Evolutionary conservation across 83 land plant species (phyloP).

Genomic region (Picea abies): DNA sequence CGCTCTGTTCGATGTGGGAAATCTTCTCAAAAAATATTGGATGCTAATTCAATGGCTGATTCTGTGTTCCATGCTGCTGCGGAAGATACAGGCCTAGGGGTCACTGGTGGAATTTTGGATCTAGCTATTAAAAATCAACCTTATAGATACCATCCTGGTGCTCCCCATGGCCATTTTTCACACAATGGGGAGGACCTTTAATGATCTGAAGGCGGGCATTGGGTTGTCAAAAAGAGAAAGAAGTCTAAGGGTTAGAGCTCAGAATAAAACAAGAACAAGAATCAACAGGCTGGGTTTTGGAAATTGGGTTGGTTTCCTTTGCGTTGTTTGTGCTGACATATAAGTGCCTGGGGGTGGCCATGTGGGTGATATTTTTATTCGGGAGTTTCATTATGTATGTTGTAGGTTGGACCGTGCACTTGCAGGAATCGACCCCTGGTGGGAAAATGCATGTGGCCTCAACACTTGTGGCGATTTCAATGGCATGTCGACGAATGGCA

Average conservation of each 20-base stretch:
- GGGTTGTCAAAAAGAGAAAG: background rate
- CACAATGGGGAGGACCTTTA: conserved; percentile 38
- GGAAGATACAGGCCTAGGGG: conserved; percentile 43
- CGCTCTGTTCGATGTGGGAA: conserved; percentile 54
- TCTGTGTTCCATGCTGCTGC: conserved; percentile 84
- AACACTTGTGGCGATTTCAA: conserved; percentile 2
- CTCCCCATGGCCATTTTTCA: conserved; percentile 49
- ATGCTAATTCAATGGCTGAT: conserved; percentile 88
- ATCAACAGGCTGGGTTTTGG: conserved; percentile 17
- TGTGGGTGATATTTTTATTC: conserved; percentile 10
- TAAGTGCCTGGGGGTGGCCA: conserved; percentile 49
- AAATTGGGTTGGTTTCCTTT: conserved; percentile 73
- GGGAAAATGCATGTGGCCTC: too few relatives aligned
- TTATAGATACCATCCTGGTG: conserved; percentile 20
- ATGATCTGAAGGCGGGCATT: conserved; percentile 38
- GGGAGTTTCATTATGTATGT: background rate
- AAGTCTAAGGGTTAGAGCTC: too few relatives aligned
- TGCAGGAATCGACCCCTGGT: background rate
- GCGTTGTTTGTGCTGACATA: conserved; percentile 15
- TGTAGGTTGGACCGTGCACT: conserved; percentile 8
- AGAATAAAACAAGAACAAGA: too few relatives aligned
- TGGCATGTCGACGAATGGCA: background rate
- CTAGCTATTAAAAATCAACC: too few relatives aligned
- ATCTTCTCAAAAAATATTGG: conserved; percentile 65
- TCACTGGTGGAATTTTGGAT: conserved; percentile 22